Evolutionary conservation across 2,329 filamentous ascomycete genomes (phyloP), one percentile per base, ranked within the genome.

Genomic region (Thielaviopsis populi): DNA sequence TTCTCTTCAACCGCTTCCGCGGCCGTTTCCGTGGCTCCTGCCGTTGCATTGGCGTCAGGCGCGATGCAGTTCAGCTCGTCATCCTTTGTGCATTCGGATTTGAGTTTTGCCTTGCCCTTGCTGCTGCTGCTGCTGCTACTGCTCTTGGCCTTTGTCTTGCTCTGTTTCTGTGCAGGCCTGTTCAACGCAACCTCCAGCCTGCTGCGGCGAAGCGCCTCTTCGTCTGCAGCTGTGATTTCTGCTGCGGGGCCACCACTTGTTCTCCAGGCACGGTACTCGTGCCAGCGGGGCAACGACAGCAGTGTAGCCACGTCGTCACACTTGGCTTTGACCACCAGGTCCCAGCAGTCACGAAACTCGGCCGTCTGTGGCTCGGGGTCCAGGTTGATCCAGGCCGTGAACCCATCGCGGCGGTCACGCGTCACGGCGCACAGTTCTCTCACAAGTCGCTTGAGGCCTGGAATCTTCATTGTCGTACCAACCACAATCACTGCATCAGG

Each of bases 401-500:
- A 83, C 0, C 92, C 91, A 69, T 95, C 88, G 68, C 83, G 84
- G 63, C 90, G 84, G 69, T 86, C 84, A 67, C 91, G 83, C n/a
- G 95, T 89, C 40, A 90, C 86, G 60, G 86, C 84, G 73, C 91
- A 96, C 81, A 97, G 84, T 73, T 96, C 91, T 72, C 88, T 88
- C 65, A 92, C 91, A 65, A 99, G 87, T 63, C 91, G 83, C 67
- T 89, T 85, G 53, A 96, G 91, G 8, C 94, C 94, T 0, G 92
- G 92, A 60, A 99, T 91, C 72, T 97, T 97, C 69, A 99, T 77
- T 65, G 89, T 96, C 1, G 94, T 99, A 62, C 94, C 94, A 8
- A 96, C 94, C 33, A 99, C 94, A 68, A 99, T 85, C 30, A 99
- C 82, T 19, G 91, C 91, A 73, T 97, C 94, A 0, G 94, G 92